Conservation (phyloP, 2,329 filamentous ascomycete species). For the Aspergillus sp. region DNA sequence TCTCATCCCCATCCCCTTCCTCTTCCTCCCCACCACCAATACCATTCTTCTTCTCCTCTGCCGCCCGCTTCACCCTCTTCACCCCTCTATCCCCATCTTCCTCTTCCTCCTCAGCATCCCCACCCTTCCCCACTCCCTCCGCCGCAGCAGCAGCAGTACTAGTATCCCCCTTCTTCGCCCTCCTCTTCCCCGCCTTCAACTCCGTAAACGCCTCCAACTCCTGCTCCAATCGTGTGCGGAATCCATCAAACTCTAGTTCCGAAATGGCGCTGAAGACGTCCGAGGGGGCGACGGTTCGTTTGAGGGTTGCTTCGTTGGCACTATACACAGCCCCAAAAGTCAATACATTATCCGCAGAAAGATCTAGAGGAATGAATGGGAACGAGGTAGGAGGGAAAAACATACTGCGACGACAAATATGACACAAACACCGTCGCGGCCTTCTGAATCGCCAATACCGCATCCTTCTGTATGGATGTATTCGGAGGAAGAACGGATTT, state of each 20-base stretch:
- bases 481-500: conserved; percentile 66
- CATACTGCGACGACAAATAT: conserved; percentile 62
- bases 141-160: conserved; percentile 12
- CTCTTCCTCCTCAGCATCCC: conserved; percentile 29
- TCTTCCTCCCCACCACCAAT: conserved; percentile 27
- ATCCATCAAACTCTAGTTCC: conserved; percentile 63
- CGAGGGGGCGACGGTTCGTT: conserved; percentile 63
- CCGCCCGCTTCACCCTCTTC: conserved; percentile 24
- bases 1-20: conserved; percentile 13
- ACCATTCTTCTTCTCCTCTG: conserved; percentile 27
- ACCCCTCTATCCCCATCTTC: conserved; percentile 21
- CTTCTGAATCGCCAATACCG: conserved; percentile 64
- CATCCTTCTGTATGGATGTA: conserved; percentile 67
- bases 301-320: conserved; percentile 62
- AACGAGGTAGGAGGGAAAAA: background rate
- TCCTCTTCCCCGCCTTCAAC: conserved; percentile 45
- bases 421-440: conserved; percentile 68
- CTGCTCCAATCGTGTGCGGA: conserved; percentile 59
- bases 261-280: conserved; percentile 63
- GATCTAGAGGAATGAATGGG: background rate
- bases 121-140: conserved; percentile 18
- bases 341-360: conserved; percentile 2
- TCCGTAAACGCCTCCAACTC: conserved; percentile 56
- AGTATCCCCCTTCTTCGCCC: conserved; percentile 49
- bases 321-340: conserved; percentile 36